Percentiles rank a stretch among this genome's conserved stretches.
phyloP scores from a whole-genome alignment of 495 filamentous ascomycete genomes.

The Neurospora sp. region DNA sequence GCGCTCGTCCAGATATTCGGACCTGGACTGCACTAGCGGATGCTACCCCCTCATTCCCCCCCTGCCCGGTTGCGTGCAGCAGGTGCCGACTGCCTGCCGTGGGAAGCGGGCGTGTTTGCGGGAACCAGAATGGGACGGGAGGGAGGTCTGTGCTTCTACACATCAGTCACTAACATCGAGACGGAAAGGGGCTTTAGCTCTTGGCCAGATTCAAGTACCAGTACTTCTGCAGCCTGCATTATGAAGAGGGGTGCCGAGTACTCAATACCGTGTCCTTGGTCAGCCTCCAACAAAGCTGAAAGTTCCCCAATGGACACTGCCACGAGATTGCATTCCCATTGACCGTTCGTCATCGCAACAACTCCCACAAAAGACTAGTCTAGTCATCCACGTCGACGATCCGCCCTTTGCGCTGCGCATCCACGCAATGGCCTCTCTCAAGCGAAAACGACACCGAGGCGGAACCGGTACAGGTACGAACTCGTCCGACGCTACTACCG shows the following conservation, averaged over 20 bases:
- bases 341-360: constrained; percentile 12
- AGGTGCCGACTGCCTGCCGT: background rate
- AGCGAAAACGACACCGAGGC: constrained; percentile 30
- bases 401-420: background rate
- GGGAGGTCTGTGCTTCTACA: background rate
- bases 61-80: background rate
- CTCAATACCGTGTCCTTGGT: background rate
- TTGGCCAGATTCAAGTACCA: background rate
- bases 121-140: background rate
- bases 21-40: background rate
- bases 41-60: background rate
- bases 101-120: background rate
- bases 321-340: background rate
- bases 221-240: background rate
- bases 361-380: background rate
- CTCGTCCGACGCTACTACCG: background rate
- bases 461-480: background rate
- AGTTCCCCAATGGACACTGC: background rate
- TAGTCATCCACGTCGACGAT: background rate
- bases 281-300: background rate
- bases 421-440: constrained; percentile 28
- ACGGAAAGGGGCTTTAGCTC: background rate
- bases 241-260: background rate
- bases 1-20: background rate
- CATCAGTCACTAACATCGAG: background rate